These are phyloP conservation scores for Nitzschia inconspicua DNA, from an alignment of 108 stramenopile genomes.

Conservation along the genomic window DNA sequence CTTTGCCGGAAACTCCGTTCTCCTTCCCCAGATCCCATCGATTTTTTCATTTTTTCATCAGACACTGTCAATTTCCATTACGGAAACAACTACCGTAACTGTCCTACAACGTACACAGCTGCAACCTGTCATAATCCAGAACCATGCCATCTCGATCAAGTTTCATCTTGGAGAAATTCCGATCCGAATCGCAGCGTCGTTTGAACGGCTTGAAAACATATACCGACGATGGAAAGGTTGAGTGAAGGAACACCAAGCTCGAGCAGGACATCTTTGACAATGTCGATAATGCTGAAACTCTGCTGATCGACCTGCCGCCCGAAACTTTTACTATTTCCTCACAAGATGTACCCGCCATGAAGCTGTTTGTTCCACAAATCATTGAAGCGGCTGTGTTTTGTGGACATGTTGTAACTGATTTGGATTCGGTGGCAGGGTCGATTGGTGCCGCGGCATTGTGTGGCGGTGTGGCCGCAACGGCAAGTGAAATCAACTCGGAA, in stretches of 20 bases:
- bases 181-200: too few species aligned
- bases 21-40: too few species aligned
- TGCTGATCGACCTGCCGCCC: not conserved
- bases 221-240: too few species aligned
- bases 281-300: not conserved
- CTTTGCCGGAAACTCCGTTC: too few species aligned
- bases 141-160: too few species aligned
- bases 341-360: slow-evolving; percentile 34
- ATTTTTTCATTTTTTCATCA: too few species aligned
- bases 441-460: slow-evolving; percentile 72
- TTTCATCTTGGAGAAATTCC: too few species aligned
- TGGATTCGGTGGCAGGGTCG: slow-evolving; percentile 66
- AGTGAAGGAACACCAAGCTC: not conserved
- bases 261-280: not conserved
- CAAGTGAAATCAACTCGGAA: slow-evolving; percentile 58
- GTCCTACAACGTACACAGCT: too few species aligned
- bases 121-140: too few species aligned
- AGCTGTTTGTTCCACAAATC: slow-evolving; percentile 44
- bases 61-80: too few species aligned
- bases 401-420: slow-evolving; percentile 75
- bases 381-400: slow-evolving; percentile 55
- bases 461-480: slow-evolving; percentile 53
- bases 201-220: too few species aligned
- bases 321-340: slow-evolving; percentile 9
- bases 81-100: too few species aligned